These are phyloP conservation scores for Closterium sp. DNA, from an alignment of 139 green algal species.

Conservation along the genomic window DNA sequence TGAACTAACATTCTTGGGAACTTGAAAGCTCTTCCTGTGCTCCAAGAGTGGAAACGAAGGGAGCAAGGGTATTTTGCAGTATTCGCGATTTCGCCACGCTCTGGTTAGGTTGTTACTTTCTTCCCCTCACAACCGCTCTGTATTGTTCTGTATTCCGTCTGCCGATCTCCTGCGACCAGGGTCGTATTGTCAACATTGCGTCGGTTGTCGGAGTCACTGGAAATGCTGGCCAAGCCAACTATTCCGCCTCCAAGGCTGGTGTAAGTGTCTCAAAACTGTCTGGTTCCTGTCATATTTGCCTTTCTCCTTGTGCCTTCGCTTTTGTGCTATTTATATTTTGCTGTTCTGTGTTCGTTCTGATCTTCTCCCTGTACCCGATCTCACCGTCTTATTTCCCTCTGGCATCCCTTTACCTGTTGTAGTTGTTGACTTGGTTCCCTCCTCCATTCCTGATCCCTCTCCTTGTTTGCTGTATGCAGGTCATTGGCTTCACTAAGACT, in stretches of 20 bases:
- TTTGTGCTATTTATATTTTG: neutral
- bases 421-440: neutral
- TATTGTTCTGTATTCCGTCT: neutral
- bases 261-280: constrained; percentile 38
- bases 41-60: too few relatives aligned
- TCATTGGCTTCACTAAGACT: constrained; percentile 59
- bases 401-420: neutral
- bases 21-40: too few relatives aligned
- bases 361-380: neutral
- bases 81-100: neutral
- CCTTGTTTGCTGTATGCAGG: constrained; percentile 6
- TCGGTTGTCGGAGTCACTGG: constrained; percentile 92
- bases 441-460: neutral
- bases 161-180: constrained; percentile 40
- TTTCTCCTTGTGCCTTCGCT: neutral
- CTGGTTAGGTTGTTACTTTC: too few relatives aligned
- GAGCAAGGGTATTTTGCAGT: neutral
- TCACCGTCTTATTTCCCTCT: neutral
- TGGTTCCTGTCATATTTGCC: neutral
- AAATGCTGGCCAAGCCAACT: constrained; percentile 84
- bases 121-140: neutral
- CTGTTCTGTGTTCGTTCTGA: constrained; percentile 7
- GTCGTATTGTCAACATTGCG: constrained; percentile 96
- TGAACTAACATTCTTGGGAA: too few relatives aligned
- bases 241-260: constrained; percentile 55